A percentile compares a stretch with the other conserved stretches of the same genome.
Conservation (phyloP, 225 moss, liverwort and hornwort genomes). For the Physcomitrium patens region DNA sequence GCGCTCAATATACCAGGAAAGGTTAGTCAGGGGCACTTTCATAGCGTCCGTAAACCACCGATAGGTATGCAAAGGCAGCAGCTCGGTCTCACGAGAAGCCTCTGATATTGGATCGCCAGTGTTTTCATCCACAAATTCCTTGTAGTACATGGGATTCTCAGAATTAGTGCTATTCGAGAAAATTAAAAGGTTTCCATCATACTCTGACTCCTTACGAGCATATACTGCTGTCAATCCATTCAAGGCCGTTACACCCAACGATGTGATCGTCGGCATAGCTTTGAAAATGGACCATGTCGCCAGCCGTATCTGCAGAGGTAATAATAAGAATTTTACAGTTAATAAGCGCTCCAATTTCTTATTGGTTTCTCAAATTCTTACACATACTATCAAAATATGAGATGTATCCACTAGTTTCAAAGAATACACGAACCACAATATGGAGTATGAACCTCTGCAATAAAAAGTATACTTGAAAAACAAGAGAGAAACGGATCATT, state of each 20-base stretch:
- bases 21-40: conserved; percentile 39
- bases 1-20: conserved; percentile 48
- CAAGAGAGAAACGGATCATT: background rate
- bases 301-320: conserved; percentile 47
- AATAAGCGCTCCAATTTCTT: too few relatives aligned
- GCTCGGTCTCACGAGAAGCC: conserved; percentile 30
- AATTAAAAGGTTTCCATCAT: conserved; percentile 39
- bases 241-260: conserved; percentile 57
- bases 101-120: conserved; percentile 48
- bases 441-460: background rate
- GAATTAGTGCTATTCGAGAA: conserved; percentile 42
- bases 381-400: too few relatives aligned
- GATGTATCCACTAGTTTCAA: too few relatives aligned
- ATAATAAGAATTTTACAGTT: background rate
- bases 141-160: conserved; percentile 39
- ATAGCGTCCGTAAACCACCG: conserved; percentile 51
- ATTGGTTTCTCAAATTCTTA: too few relatives aligned
- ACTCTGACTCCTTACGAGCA: conserved; percentile 35
- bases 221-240: conserved; percentile 60
- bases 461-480: background rate
- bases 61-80: conserved; percentile 38
- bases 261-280: conserved; percentile 60
- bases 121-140: conserved; percentile 46
- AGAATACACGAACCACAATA: background rate
- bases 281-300: conserved; percentile 67